Conservation (phyloP, 352 stramenopile species). For the Pelagophyceae sp. region DNA sequence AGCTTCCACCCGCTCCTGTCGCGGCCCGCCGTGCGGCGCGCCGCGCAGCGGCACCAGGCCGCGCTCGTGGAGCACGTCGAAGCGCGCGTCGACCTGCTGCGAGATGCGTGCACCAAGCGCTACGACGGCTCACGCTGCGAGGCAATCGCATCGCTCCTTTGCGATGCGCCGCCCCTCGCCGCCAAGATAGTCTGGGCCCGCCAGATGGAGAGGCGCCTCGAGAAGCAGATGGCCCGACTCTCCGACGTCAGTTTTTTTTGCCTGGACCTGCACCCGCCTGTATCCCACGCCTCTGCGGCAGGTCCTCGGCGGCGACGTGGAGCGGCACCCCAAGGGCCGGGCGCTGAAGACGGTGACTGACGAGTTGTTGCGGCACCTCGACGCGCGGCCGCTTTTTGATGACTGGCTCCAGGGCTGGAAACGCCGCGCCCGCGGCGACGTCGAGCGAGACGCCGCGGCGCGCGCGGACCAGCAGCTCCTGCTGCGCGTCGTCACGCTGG, state of each 20-base stretch:
- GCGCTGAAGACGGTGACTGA: constrained; percentile 80
- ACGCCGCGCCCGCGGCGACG: neutral
- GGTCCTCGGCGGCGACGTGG: neutral
- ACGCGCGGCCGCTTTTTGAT: constrained; percentile 82
- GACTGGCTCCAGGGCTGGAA: constrained; percentile 79
- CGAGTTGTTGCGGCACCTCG: constrained; percentile 65
- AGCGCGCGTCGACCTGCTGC: constrained; percentile 86
- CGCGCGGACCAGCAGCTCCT: constrained; percentile 5
- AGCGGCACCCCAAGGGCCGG: constrained; percentile 79
- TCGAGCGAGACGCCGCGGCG: neutral
- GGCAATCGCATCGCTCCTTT: constrained; percentile 79
- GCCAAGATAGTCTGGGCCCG: constrained; percentile 98
- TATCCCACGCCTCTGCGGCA: constrained; percentile 30
- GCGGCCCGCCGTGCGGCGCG: constrained; percentile 72
- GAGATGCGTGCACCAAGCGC: constrained; percentile 66
- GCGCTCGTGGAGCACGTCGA: constrained; percentile 95
- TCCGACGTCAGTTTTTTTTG: no score
- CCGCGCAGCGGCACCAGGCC: constrained; percentile 97
- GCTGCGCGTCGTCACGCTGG: constrained; percentile 11
- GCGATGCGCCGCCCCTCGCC: constrained; percentile 92
- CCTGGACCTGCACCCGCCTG: constrained; percentile 92
- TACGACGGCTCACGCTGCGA: constrained; percentile 89
- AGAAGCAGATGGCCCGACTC: constrained; percentile 87
- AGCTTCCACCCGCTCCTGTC: constrained; percentile 97
- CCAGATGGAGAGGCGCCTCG: constrained; percentile 98